Evolutionary conservation across 352 stramenopile genomes (phyloP).

Genomic region (Globisporangium apiculatum): DNA sequence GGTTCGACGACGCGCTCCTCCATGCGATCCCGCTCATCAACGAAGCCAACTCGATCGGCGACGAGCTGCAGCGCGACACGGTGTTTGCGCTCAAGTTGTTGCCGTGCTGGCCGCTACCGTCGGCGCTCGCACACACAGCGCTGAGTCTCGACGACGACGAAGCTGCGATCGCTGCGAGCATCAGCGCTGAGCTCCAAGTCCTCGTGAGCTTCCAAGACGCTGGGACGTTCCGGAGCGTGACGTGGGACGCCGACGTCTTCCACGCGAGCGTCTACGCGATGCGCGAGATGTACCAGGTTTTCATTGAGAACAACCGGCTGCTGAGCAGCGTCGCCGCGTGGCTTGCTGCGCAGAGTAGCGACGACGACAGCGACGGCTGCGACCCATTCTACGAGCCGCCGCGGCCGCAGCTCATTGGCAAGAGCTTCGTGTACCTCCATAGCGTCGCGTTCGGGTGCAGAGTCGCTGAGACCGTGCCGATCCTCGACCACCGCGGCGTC

Average conservation of each 20-base stretch:
- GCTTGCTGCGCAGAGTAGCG: slow-evolving; percentile 24
- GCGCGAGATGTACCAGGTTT: slow-evolving; percentile 86
- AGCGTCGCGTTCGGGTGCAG: slow-evolving; percentile 62
- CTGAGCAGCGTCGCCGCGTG: slow-evolving; percentile 23
- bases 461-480: slow-evolving; percentile 42
- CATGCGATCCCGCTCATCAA: slow-evolving; percentile 74
- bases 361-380: slow-evolving; percentile 1
- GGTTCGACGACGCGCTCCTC: slow-evolving; percentile 80
- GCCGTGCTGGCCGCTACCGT: slow-evolving; percentile 24
- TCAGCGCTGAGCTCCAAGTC: slow-evolving; percentile 66
- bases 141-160: slow-evolving; percentile 54
- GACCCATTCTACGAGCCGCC: slow-evolving; percentile 81
- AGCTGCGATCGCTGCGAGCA: slow-evolving; percentile 32
- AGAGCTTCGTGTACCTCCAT: slow-evolving; percentile 54
- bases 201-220: slow-evolving; percentile 72
- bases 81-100: slow-evolving; percentile 67
- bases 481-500: slow-evolving; percentile 43
- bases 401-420: slow-evolving; percentile 64
- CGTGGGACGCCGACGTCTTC: slow-evolving; percentile 82
- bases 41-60: slow-evolving; percentile 82
- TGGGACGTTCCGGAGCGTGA: slow-evolving; percentile 61
- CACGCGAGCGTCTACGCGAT: slow-evolving; percentile 74
- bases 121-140: slow-evolving; percentile 18
- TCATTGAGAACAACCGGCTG: slow-evolving; percentile 65
- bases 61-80: slow-evolving; percentile 67